These are phyloP conservation scores for Liquidambar formosana DNA, from an alignment of 164 flowering plant genomes.

Conservation along the genomic window DNA sequence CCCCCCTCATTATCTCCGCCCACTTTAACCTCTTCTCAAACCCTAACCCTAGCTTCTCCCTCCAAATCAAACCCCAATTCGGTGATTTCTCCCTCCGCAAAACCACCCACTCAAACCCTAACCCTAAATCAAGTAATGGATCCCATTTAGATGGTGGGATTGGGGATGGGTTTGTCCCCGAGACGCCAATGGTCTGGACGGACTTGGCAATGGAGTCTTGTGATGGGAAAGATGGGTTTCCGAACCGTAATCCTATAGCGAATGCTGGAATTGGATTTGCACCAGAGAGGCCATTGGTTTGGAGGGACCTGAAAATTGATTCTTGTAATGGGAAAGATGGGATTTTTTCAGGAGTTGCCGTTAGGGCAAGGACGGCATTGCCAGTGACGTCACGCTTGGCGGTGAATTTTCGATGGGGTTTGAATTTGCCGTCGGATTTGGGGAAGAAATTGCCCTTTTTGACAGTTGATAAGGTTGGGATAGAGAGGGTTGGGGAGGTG, in stretches of 20 bases:
- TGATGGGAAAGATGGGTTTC: conserved; percentile 13
- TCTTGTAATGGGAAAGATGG: conserved; percentile 28
- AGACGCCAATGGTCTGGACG: conserved; percentile 27
- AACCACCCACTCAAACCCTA: conserved; percentile 31
- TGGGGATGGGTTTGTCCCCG: conserved; percentile 16
- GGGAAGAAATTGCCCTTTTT: conserved; percentile 51
- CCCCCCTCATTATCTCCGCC: conserved; percentile 68
- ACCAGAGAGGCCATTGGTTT: conserved; percentile 26
- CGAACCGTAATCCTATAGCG: no score
- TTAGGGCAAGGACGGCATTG: conserved; percentile 52
- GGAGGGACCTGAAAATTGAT: conserved; percentile 27
- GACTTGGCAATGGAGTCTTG: conserved; percentile 30
- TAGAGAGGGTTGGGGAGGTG: conserved; percentile 61
- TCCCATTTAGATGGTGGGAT: conserved; percentile 10
- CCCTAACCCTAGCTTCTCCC: conserved; percentile 32
- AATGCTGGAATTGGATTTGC: conserved; percentile 19
- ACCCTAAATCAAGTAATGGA: background rate
- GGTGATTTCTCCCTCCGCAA: conserved; percentile 59
- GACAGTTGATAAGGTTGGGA: conserved; percentile 64
- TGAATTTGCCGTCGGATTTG: conserved; percentile 48
- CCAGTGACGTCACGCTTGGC: conserved; percentile 48
- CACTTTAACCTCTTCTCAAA: conserved; percentile 40
- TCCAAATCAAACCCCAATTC: conserved; percentile 40
- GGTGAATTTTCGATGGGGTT: conserved; percentile 64
- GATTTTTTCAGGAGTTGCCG: conserved; percentile 45